Evolutionary conservation across 1,139 yeast species (phyloP), one percentile per base, ranked within the genome.

Genomic region (Yamadazyma dendronema): DNA sequence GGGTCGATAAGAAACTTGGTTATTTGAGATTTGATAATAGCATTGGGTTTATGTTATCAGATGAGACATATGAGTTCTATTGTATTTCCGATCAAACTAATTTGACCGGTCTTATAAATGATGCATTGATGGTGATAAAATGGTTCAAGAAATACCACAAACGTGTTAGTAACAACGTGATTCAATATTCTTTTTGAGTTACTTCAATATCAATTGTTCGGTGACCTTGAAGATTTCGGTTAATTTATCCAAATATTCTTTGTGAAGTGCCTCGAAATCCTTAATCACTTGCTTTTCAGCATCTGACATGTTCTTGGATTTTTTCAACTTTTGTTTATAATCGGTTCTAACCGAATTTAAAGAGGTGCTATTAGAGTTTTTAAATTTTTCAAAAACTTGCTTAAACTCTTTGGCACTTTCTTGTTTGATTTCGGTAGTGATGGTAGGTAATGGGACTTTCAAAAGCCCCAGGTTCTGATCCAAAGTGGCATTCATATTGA

Each of bases 401-500:
- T 88, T 85, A 52, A 85, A 65, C 11, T 72, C 70, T 53, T 81
- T 84, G 11, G 72, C 73, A 43, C 72, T 67, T 36, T 74, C 79
- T 39, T 72, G 64, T 52, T 84, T 81, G 17, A 82, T 67, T 42
- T 85, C 95, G 3, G 82, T 74, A 7, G 90, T 82, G 21, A 81
- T 72, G 16, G 88, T 82, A 23, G 95, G 95, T 41, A 88, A 66
- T 1, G 88, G 79, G 9, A 88, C 81, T 48, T 79, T 81, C 53
- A 90, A 66, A 27, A 83, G 73, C 57, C 85, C 95, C 34, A 80
- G 80, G 53, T 84, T 85, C 2, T 86, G 77, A 45, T 87, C 90
- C 17, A 71, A 68, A 52, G 84, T 89, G 1, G 97, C 95, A 42
- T 84, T 87, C 67, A 90, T 63, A 50, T 86, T 85, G 55, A 87